phyloP scores from a whole-genome alignment of 2,329 filamentous ascomycete species.

The Sporothrix globosa region DNA sequence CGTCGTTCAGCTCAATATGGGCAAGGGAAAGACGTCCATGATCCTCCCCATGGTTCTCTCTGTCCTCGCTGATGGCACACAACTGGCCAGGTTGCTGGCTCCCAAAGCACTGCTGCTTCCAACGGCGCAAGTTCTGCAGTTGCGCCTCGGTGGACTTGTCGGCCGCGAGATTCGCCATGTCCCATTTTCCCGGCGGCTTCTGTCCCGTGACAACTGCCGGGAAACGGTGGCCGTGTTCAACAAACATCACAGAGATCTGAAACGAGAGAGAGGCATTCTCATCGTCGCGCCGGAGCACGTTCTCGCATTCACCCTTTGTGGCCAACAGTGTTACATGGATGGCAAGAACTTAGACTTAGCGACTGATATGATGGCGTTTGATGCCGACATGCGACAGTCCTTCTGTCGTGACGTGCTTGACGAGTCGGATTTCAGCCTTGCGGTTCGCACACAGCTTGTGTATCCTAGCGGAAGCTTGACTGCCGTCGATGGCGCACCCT shows the following conservation, averaged over 20 bases:
- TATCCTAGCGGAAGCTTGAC: slow-evolving; percentile 57
- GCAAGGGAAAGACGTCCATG: slow-evolving; percentile 63
- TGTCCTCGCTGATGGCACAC: slow-evolving; percentile 49
- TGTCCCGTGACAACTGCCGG: slow-evolving; percentile 42
- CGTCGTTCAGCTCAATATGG: slow-evolving; percentile 70
- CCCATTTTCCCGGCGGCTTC: slow-evolving; percentile 59
- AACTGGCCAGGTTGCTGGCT: slow-evolving; percentile 58
- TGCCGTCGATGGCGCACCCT: slow-evolving; percentile 56
- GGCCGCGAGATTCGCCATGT: slow-evolving; percentile 58
- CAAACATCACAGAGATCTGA: slow-evolving; percentile 45
- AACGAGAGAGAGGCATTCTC: slow-evolving; percentile 55
- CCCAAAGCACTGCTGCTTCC: slow-evolving; percentile 61
- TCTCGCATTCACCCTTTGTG: slow-evolving; percentile 66
- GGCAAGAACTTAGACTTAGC: slow-evolving; percentile 47
- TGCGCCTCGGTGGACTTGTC: slow-evolving; percentile 58
- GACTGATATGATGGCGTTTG: slow-evolving; percentile 53
- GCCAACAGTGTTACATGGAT: slow-evolving; percentile 60
- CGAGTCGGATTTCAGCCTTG: slow-evolving; percentile 62
- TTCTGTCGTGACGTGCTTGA: slow-evolving; percentile 65
- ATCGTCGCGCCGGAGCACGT: slow-evolving; percentile 66
- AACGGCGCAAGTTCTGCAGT: slow-evolving; percentile 60
- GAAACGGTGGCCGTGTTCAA: slow-evolving; percentile 45
- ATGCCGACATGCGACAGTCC: slow-evolving; percentile 52
- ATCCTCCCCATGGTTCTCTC: slow-evolving; percentile 58
- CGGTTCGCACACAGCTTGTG: slow-evolving; percentile 59